Percentiles rank a stretch among this genome's conserved stretches.
Conservation (phyloP, 192 early-diverging fungal genomes). For the Gigaspora rosea region DNA sequence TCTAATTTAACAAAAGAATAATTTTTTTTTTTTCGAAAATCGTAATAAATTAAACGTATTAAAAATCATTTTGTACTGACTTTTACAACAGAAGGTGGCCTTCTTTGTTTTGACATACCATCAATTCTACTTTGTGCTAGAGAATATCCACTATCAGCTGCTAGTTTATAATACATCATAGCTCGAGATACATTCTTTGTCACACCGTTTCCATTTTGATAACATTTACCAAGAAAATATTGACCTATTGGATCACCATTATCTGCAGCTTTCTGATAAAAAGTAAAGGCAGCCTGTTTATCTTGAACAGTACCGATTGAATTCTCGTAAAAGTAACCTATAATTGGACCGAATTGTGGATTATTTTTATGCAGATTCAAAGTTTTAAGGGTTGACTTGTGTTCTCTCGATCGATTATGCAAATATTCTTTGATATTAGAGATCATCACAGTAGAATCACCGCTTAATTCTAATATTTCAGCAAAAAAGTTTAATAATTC, state of each 20-base stretch:
- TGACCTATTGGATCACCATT: neutral
- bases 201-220: neutral
- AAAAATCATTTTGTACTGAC: too few species aligned
- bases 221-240: conserved; percentile 13
- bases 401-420: conserved; percentile 7
- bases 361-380: neutral
- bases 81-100: too few species aligned
- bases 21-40: too few species aligned
- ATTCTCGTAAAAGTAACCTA: conserved; percentile 1
- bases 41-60: too few species aligned
- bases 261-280: conserved; percentile 9
- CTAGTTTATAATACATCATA: too few species aligned
- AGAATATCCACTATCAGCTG: too few species aligned
- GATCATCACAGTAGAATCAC: conserved; percentile 3
- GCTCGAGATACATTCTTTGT: too few species aligned
- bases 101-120: too few species aligned
- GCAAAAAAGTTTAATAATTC: conserved; percentile 13
- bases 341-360: neutral
- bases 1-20: too few species aligned
- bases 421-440: conserved; percentile 7
- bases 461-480: conserved; percentile 1
- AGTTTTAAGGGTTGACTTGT: conserved; percentile 9
- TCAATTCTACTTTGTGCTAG: too few species aligned
- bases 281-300: conserved; percentile 2
- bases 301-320: conserved; percentile 14